Base-by-base conservation (phyloP, 1,284 basidiomycete genomes). In the Laetiporus sulphureus region DNA sequence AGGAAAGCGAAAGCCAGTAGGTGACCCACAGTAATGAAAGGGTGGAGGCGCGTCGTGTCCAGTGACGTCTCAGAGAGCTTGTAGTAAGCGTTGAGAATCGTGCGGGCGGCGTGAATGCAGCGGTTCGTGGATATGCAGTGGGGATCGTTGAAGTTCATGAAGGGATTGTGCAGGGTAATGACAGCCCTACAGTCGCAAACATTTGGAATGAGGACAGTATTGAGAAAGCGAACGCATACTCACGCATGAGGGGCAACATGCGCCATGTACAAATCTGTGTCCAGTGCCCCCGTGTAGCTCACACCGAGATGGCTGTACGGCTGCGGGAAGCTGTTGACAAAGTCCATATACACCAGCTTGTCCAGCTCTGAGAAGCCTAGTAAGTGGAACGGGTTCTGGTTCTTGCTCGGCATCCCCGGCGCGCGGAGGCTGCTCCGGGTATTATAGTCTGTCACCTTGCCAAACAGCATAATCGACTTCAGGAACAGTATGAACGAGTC, bases 201-300 rank as follows among this genome's bases (percentile, higher is more conserved):
- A 27, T 13, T 38, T 41, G 38, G 39, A 31, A 30, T 22, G 13
- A 23, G 21, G 21, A 15, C 20, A 35, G 23, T 13, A 5, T 22
- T 19, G 29, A 31, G 20, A 5, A 20, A n/a, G 42, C 44, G 22
- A 29, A 31, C 42, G 47, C 8, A 30, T 19, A 72, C 81, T 62
- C 62, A 88, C 87, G 87, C 86, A 57, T 89, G 81, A 21, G 87
- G 86, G 39, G 87, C 73, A 32, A 89, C 68, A 55, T 89, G 84
- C 23, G 85, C 85, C 81, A 90, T 78, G 56, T 85, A 89, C 44
- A 90, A 63, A 59, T 90, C 87, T 2, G 83, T 86, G 55, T 90
- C 85, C 34, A 90, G 63, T 7, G 65, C 67, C 27, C 71, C 70
- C 33, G 73, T 62, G 46, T 83, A 77, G 38, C 67, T 72, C 33